Evolutionary conservation across 2,329 filamentous ascomycete species (phyloP).

Genomic region (Cytospora schulzeri): DNA sequence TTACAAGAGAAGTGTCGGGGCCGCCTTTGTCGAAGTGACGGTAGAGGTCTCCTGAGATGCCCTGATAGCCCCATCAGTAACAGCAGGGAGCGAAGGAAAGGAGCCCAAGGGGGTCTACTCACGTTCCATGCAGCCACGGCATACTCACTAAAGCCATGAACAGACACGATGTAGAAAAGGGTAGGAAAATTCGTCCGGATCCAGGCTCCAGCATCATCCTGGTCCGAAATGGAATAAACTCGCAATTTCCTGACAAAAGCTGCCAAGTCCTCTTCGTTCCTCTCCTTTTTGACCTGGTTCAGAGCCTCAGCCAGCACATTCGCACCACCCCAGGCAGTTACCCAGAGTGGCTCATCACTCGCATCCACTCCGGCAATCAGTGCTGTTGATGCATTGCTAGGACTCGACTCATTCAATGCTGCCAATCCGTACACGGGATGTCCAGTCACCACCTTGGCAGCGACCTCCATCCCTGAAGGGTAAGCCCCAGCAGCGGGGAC

Average conservation of each 20-base stretch:
- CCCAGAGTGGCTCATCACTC: conserved; percentile 47
- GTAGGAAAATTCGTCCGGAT: conserved; percentile 53
- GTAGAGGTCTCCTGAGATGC: conserved; percentile 50
- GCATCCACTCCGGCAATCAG: conserved; percentile 41
- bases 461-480: conserved; percentile 41
- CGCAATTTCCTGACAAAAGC: conserved; percentile 43
- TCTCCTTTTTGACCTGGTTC: conserved; percentile 39
- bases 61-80: conserved; percentile 27
- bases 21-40: conserved; percentile 51
- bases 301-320: conserved; percentile 52
- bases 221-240: conserved; percentile 55
- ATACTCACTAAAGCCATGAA: conserved; percentile 55
- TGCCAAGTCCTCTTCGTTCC: conserved; percentile 35
- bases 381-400: conserved; percentile 40
- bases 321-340: conserved; percentile 52
- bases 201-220: conserved; percentile 54
- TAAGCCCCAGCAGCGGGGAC: conserved; percentile 47
- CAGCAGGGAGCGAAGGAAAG: neutral
- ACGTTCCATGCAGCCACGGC: conserved; percentile 48
- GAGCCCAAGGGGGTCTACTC: neutral
- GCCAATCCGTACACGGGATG: conserved; percentile 40
- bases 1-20: conserved; percentile 46
- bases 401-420: conserved; percentile 33
- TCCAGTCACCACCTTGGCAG: conserved; percentile 42
- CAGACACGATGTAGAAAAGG: conserved; percentile 51